Evolutionary conservation across 2,329 filamentous ascomycete species (phyloP).

Genomic region (Pseudogymnoascus sp.): DNA sequence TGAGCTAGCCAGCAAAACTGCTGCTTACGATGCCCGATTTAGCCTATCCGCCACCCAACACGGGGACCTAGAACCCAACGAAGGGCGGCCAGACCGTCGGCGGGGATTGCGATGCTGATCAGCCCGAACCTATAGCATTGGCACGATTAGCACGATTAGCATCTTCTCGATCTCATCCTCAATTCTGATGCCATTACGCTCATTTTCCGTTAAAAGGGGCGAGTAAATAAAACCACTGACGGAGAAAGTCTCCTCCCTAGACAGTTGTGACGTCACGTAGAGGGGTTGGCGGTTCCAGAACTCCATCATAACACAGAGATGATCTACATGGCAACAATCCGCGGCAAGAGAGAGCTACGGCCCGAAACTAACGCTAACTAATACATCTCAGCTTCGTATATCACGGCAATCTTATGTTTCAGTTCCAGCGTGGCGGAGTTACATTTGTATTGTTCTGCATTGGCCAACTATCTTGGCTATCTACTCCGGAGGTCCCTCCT

Average conservation of each 20-base stretch:
- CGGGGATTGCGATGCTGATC: neutral
- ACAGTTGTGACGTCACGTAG: neutral
- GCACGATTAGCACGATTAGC: neutral
- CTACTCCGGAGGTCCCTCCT: neutral
- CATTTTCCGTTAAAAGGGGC: neutral
- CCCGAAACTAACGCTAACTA: neutral
- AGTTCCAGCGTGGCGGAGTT: neutral
- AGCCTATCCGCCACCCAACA: slow-evolving; percentile 6
- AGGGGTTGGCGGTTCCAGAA: neutral
- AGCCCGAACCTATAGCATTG: neutral
- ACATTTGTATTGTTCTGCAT: neutral
- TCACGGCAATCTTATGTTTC: neutral
- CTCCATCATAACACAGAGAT: neutral
- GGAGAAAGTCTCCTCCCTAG: neutral
- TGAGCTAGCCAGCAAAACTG: neutral
- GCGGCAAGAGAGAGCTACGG: neutral
- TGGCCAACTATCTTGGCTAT: slow-evolving; percentile 6
- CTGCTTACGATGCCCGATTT: neutral
- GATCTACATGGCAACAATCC: neutral
- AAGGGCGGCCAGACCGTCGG: neutral
- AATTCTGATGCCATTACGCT: neutral
- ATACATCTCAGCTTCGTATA: neutral
- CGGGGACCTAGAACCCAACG: slow-evolving; percentile 2
- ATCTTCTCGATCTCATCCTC: neutral
- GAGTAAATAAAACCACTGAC: neutral